Base-by-base conservation (phyloP, 768 basidiomycete genomes). In the Xerocomellus intermedius region DNA sequence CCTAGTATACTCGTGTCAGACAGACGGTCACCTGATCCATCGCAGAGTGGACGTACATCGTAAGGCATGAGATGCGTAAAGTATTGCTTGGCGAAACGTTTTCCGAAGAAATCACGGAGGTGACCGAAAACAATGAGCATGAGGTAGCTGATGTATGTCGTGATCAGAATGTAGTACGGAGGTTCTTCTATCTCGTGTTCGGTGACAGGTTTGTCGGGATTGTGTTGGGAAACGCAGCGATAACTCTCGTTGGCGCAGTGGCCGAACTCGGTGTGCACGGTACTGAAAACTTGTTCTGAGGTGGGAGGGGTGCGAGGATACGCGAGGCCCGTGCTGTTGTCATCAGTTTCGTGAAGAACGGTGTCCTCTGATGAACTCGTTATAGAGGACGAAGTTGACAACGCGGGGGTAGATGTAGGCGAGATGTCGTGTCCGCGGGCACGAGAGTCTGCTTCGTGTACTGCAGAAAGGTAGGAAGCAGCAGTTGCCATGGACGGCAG, bases 81-180 rank as follows among this genome's bases (percentile, higher is more conserved):
- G 35, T 79, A 77, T 13, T 79, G 69, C 5, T 87, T 81, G 54
- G 79, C 72, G 50, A 97, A 77, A 42, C 86, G 79, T 73, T 97
- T 98, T 22, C 96, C 96, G 58, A 98, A 74, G 68, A 98, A 99
- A 73, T 99, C 97, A 51, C 96, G 86, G 43, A 95, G 74, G 67
- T 98, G 97, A 19, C 97, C 97, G 44, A 99, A 74, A 60, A 84
- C 79, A 61, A 98, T 96, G 53, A 98, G 84, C 56, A 98, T 80
- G 63, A 98, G 82, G 75, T 96, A 98, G 75, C 89, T 88, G 72
- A 96, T 79, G 69, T 98, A 98, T 6, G 94, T 96, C 9, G 90
- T 86, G 57, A 98, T 73, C 41, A 98, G 80, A 65, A 97, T 87
- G 73, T 94, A 94, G 69, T 97, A 94, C 0, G 92, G 90, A 4